Conservation (phyloP, 441 rosid species). For the Syzygium malaccense region DNA sequence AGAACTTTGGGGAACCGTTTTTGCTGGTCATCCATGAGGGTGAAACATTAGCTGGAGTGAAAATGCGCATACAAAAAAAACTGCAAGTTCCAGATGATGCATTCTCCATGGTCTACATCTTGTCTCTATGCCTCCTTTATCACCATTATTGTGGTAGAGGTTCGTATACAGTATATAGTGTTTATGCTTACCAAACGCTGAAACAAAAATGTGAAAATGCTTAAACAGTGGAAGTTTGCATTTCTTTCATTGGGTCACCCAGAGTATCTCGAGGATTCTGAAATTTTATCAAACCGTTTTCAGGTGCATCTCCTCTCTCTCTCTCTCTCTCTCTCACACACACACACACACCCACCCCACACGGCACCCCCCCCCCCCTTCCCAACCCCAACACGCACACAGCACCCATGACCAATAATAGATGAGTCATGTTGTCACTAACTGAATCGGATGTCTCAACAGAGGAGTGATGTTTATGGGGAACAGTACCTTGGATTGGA, state of each 20-base stretch:
- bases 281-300: too few species aligned
- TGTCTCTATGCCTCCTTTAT: neutral
- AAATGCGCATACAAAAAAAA: constrained; percentile 70
- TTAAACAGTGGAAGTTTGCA: constrained; percentile 84
- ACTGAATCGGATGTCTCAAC: too few species aligned
- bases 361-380: too few species aligned
- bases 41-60: constrained; percentile 76
- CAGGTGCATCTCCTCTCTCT: too few species aligned
- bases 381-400: too few species aligned
- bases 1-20: constrained; percentile 92
- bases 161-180: neutral
- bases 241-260: constrained; percentile 30
- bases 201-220: neutral
- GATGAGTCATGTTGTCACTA: too few species aligned
- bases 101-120: constrained; percentile 53
- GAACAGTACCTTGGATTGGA: too few species aligned
- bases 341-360: too few species aligned
- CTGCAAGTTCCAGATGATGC: constrained; percentile 86
- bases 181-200: neutral
- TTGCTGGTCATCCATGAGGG: constrained; percentile 92
- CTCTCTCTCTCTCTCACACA: too few species aligned
- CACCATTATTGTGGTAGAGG: neutral
- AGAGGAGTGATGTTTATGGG: too few species aligned
- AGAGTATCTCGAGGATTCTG: too few species aligned
- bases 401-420: too few species aligned